Base-by-base conservation (phyloP, 371 early-diverging fungal genomes). In the Rhizopus delemar region DNA sequence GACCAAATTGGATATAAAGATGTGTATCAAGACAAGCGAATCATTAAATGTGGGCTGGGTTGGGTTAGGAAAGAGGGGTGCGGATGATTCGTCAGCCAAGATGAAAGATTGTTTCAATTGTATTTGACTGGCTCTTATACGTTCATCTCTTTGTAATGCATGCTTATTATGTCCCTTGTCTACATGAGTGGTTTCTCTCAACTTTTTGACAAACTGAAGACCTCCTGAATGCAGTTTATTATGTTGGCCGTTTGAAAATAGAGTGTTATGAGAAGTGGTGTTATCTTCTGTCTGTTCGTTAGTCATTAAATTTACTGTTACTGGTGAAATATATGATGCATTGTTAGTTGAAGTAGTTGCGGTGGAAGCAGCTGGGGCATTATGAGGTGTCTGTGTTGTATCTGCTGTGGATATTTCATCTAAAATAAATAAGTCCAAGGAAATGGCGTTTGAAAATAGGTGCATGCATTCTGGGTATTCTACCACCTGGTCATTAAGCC, bases 401-500 rank as follows among this genome's bases (percentile, higher is more conserved):
- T 53, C 22, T 29, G 38, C 34, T 0, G 51, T 31, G 11, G 56
- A 28, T 29, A 70, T 80, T 4, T 76, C 78, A 58, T 92, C 90
- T 53, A 86, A 77, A 22, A 88, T 69, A 62, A 86, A 82, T 4
- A 89, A 70, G 60, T 87, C 86, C 11, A 88, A 64, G 2, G 85
- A 77, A 28, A 92, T 84, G 6, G 87, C 85, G 50, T 85, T 82
- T 3, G 83, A 68, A 59, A 87, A 89, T 16, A 90, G 65, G 39
- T 83, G 64, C 57, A 86, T 82, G 16, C 83, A 82, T 63, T 88
- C 88, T 1, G 78, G 75, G 45, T 79, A 80, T 59, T 87, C 87
- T 0, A 76, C 76, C 1, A 83, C 81, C 57, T 86, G 86, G 43
- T 79, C 84, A 65, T 88, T 86, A 38, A 93, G 53, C 86, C 87